Percentiles rank a stretch among this genome's conserved stretches.
Evolutionary conservation across 306 rosid species (phyloP).

Genomic region (Fragaria iinumae): DNA sequence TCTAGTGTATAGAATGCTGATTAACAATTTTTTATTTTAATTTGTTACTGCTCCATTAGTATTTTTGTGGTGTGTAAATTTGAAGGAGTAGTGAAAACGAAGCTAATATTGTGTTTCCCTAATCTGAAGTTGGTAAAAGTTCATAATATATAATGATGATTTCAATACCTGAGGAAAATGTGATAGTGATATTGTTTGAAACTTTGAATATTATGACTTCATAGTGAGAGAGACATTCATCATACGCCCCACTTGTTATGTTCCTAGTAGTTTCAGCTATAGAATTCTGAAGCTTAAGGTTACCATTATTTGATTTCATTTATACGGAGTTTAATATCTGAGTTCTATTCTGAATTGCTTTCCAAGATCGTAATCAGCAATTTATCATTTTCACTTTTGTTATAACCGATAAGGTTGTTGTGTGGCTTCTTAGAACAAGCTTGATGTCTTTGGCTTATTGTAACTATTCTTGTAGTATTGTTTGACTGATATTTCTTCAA

Average conservation of each 20-base stretch:
- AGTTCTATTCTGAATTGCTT: not conserved
- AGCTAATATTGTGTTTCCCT: not conserved
- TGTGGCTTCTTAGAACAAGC: not conserved
- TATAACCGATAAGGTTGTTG: not conserved
- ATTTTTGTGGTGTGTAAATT: not conserved
- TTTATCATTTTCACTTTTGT: not conserved
- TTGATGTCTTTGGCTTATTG: not conserved
- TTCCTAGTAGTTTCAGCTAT: not conserved
- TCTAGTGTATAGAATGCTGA: not conserved
- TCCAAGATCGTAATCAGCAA: not conserved
- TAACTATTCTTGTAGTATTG: not conserved
- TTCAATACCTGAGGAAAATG: not conserved
- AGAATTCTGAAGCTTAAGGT: not conserved
- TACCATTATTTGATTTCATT: not conserved
- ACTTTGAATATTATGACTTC: not conserved
- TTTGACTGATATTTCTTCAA: conserved; percentile 4
- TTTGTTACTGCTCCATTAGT: not conserved
- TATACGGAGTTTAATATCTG: not conserved
- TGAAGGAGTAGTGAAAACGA: not conserved
- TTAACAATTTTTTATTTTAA: not conserved
- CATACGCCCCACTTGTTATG: not conserved
- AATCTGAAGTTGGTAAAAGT: not conserved
- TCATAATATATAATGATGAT: not conserved
- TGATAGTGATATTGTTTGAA: not conserved
- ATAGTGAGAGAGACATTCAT: not conserved